Percentiles rank a stretch among this genome's conserved stretches.
phyloP scores from a whole-genome alignment of 495 filamentous ascomycete genomes.

The Pyrenula massariospora region DNA sequence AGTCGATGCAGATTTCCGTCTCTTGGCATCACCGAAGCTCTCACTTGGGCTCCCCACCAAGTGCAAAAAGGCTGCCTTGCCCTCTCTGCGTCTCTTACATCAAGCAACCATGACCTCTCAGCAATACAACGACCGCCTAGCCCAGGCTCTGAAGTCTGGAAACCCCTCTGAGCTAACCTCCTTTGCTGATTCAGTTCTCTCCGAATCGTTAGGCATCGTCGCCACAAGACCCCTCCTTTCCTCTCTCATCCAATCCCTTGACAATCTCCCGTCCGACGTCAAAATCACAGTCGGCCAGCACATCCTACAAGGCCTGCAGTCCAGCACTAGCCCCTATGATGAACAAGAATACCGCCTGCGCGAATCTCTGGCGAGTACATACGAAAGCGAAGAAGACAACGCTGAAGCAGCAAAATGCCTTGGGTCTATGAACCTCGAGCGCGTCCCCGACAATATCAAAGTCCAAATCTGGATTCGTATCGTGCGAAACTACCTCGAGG shows the following conservation, averaged over 20 bases:
- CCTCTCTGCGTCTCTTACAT: too few species aligned
- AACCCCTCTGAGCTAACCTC: constrained; percentile 38
- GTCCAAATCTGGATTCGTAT: constrained; percentile 84
- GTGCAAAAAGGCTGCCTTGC: too few species aligned
- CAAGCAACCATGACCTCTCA: background rate
- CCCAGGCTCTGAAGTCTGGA: background rate
- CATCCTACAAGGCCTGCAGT: constrained; percentile 51
- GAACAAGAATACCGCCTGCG: constrained; percentile 71
- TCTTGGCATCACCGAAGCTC: too few species aligned
- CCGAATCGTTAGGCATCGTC: constrained; percentile 61
- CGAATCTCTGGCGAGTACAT: constrained; percentile 68
- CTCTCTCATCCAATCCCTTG: constrained; percentile 49
- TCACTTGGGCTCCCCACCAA: too few species aligned
- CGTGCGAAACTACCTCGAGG: constrained; percentile 86
- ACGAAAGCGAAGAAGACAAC: constrained; percentile 75
- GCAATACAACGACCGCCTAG: background rate
- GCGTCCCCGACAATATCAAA: constrained; percentile 66
- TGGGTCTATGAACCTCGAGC: constrained; percentile 67
- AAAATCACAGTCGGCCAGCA: constrained; percentile 61
- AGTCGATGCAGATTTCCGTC: too few species aligned
- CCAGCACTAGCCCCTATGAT: constrained; percentile 65
- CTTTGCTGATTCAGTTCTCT: constrained; percentile 57
- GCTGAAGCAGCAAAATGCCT: constrained; percentile 63
- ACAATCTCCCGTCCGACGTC: constrained; percentile 42
- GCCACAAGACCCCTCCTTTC: constrained; percentile 59